Percentiles rank a stretch among this genome's conserved stretches.
These are phyloP conservation scores for Calonectria pseudoreteaudii DNA, from an alignment of 2,329 filamentous ascomycete species.

Conservation along the genomic window DNA sequence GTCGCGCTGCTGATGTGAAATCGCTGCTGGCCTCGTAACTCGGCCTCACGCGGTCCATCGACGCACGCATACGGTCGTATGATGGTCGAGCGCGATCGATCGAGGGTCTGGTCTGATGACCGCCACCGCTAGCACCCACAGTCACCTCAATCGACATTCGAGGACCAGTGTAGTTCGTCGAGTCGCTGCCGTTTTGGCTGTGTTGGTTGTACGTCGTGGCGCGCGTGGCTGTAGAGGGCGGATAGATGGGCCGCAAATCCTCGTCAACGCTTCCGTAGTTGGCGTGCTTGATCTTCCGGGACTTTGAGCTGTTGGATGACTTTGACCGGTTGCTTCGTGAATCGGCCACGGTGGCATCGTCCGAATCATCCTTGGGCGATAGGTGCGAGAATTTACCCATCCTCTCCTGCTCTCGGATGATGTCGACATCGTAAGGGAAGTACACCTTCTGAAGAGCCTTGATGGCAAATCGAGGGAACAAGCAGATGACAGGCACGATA, in stretches of 20 bases:
- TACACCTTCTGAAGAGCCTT: constrained; percentile 95
- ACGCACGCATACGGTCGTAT: constrained; percentile 87
- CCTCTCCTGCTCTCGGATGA: constrained; percentile 91
- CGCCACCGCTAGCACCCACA: constrained; percentile 38
- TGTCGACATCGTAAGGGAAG: constrained; percentile 92
- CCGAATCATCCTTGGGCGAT: constrained; percentile 49
- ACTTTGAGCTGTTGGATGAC: constrained; percentile 67
- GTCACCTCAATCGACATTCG: constrained; percentile 68
- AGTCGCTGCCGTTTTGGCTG: constrained; percentile 93
- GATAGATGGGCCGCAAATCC: constrained; percentile 92
- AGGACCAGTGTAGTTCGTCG: constrained; percentile 85
- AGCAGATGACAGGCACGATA: constrained; percentile 82
- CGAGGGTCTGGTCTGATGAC: constrained; percentile 60
- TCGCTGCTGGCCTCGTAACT: constrained; percentile 91
- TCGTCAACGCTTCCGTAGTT: constrained; percentile 79
- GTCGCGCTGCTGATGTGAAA: constrained; percentile 88
- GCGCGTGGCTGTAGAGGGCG: constrained; percentile 85
- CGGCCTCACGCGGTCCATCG: constrained; percentile 85
- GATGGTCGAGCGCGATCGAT: constrained; percentile 81
- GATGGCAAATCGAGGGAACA: constrained; percentile 87
- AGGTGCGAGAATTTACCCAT: constrained; percentile 86
- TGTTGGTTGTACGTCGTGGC: constrained; percentile 80
- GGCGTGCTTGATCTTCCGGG: constrained; percentile 64
- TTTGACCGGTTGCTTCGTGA: constrained; percentile 56
- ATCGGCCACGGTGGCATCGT: constrained; percentile 53